Evolutionary conservation across 805 yeast genomes (phyloP).

Genomic region (Pichia manshurica): DNA sequence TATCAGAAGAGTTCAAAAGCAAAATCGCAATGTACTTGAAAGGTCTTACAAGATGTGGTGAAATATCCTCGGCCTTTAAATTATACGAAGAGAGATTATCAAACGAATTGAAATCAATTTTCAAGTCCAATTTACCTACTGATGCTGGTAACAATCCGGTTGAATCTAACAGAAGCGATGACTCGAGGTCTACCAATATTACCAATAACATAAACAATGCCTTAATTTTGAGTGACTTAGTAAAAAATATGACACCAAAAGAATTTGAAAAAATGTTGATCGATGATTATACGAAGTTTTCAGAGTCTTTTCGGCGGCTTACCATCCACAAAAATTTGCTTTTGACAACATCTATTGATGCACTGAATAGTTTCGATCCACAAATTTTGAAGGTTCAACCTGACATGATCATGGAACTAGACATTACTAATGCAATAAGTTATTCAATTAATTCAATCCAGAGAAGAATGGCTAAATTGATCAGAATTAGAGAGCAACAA

Average conservation of each 20-base stretch:
- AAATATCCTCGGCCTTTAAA: conserved; percentile 54
- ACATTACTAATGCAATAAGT: conserved; percentile 58
- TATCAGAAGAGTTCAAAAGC: conserved; percentile 55
- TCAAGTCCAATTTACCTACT: conserved; percentile 58
- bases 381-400: conserved; percentile 28
- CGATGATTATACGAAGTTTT: conserved; percentile 52
- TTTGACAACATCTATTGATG: conserved; percentile 60
- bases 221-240: conserved; percentile 33
- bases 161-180: conserved; percentile 18
- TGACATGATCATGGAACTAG: conserved; percentile 51
- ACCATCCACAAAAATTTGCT: conserved; percentile 74
- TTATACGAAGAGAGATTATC: conserved; percentile 64
- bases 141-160: conserved; percentile 24
- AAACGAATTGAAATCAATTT: conserved; percentile 65
- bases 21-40: conserved; percentile 47
- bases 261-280: conserved; percentile 73
- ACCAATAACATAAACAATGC: conserved; percentile 21
- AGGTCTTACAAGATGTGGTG: conserved; percentile 58
- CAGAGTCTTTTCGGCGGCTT: conserved; percentile 69
- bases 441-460: conserved; percentile 69
- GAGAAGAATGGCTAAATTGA: conserved; percentile 67
- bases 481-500: conserved; percentile 71
- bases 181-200: conserved; percentile 22
- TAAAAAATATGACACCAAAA: conserved; percentile 61
- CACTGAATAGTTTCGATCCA: conserved; percentile 30